Evolutionary conservation across 2,329 filamentous ascomycete species (phyloP), one percentile per base, ranked within the genome.

Genomic region (Penicillium expansum): DNA sequence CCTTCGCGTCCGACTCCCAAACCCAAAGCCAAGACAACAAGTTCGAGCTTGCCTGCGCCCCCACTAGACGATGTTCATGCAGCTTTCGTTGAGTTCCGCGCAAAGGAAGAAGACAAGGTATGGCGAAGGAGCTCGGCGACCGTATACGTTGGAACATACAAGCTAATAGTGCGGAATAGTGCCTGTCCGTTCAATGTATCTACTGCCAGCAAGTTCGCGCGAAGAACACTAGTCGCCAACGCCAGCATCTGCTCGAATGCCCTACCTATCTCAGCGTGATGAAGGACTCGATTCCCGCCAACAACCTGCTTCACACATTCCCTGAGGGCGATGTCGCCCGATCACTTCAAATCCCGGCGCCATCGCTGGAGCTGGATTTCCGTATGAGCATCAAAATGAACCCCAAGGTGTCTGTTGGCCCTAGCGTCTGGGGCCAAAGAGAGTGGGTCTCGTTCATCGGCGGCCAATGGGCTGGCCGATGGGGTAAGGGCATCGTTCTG

Each of bases 381-480:
- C 78, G 80, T 48, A 80, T 82, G 73, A 80, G 78, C 63, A 75
- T 81, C 53, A 80, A 80, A 62, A 68, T 82, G 64, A 81, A 82
- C 60, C 80, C 80, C 3, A 77, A 77, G 56, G 77, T 82, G 18
- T 68, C 72, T 2, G 74, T 81, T 16, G 80, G 80, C 4, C 69
- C 69, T 20, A 74, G 74, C 35, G 70, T 80, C 33, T 80, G 77
- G 74, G 80, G 80, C n/a, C 73, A 79, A 52, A 69, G 79, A 39
- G 78, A 81, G 59, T 82, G 80, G 80, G 74, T 82, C 43, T 78
- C 76, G 35, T 80, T 80, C 60, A 69, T 80, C 35, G 78, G 78
- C 52, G 80, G 80, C 13, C 76, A 80, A 61, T 82, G 80, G 80
- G 78, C 78, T 45, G 80, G 79, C 48, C 69, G 77, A 69, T 82